Conservation (phyloP, 345 rosid genomes). For the Sonneratia alba region DNA sequence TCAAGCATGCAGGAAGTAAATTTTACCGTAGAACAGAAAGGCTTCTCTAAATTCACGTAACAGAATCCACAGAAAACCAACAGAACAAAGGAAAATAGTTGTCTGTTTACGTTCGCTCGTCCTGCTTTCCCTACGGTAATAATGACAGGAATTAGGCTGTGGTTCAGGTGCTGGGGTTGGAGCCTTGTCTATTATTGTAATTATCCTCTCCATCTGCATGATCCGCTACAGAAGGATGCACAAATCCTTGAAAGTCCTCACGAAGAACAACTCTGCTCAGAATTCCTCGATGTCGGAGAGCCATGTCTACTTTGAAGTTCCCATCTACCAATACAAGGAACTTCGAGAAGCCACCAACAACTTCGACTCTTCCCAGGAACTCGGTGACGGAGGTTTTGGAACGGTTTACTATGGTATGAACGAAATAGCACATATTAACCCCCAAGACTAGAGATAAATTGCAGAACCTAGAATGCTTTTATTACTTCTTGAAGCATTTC, state of each 20-base stretch:
- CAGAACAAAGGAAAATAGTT: neutral
- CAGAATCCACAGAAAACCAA: neutral
- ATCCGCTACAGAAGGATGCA: constrained; percentile 15
- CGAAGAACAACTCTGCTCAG: constrained; percentile 11
- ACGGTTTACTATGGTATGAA: constrained; percentile 42
- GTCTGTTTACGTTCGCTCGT: neutral
- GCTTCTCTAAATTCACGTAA: neutral
- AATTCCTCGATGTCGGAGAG: constrained; percentile 13
- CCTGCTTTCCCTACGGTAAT: neutral
- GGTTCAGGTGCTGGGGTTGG: constrained; percentile 31
- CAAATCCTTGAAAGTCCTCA: constrained; percentile 14
- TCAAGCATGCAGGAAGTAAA: too few species aligned
- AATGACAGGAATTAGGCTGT: neutral
- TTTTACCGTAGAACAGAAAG: too few species aligned
- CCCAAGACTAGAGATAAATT: too few species aligned
- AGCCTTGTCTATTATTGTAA: constrained; percentile 15
- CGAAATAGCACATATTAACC: neutral
- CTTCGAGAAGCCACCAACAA: constrained; percentile 54
- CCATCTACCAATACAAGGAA: constrained; percentile 45
- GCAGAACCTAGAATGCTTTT: too few species aligned
- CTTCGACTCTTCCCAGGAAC: constrained; percentile 32
- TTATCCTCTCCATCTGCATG: constrained; percentile 11
- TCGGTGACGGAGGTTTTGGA: constrained; percentile 77
- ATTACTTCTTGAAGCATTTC: too few species aligned
- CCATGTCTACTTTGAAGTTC: constrained; percentile 28